A percentile compares a stretch with the other conserved stretches of the same genome.
phyloP scores from a whole-genome alignment of 2,329 filamentous ascomycete species.

The Myriosclerotinia curreyana region DNA sequence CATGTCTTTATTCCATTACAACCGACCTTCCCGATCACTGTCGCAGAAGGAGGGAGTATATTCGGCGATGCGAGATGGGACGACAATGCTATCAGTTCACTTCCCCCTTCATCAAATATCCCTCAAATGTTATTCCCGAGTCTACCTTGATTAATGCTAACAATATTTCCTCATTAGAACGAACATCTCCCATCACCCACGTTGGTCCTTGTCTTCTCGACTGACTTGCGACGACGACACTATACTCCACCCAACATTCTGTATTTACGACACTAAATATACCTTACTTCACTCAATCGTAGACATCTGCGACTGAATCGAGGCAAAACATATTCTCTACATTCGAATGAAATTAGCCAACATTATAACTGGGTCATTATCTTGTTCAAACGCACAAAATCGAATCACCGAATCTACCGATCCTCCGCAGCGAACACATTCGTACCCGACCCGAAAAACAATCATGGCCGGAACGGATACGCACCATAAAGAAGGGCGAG shows the following conservation, averaged over 20 bases:
- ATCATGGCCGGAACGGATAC: conserved; percentile 33
- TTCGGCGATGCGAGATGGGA: conserved; percentile 26
- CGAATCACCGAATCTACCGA: conserved; percentile 29
- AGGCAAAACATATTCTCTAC: conserved; percentile 15
- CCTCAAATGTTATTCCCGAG: conserved; percentile 27
- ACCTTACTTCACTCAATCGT: conserved; percentile 9
- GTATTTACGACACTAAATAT: conserved; percentile 19
- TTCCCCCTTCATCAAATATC: conserved; percentile 32
- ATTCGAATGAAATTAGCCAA: conserved; percentile 31
- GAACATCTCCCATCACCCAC: conserved; percentile 25
- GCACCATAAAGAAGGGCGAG: conserved; percentile 31
- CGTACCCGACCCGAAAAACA: conserved; percentile 35
- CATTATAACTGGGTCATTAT: conserved; percentile 30
- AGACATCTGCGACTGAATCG: conserved; percentile 25
- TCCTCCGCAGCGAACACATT: conserved; percentile 29
- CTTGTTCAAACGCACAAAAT: conserved; percentile 33
- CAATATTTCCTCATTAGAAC: conserved; percentile 26
- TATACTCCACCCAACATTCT: conserved; percentile 24
- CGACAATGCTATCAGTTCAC: conserved; percentile 36
- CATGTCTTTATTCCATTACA: conserved; percentile 24
- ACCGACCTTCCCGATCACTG: conserved; percentile 24
- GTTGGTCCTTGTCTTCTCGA: conserved; percentile 29
- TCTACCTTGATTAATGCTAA: conserved; percentile 31
- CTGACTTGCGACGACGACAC: conserved; percentile 33
- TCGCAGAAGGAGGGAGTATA: conserved; percentile 32